Evolutionary conservation across 2,329 filamentous ascomycete species (phyloP).

Genomic region (Raffaelea albimanens): DNA sequence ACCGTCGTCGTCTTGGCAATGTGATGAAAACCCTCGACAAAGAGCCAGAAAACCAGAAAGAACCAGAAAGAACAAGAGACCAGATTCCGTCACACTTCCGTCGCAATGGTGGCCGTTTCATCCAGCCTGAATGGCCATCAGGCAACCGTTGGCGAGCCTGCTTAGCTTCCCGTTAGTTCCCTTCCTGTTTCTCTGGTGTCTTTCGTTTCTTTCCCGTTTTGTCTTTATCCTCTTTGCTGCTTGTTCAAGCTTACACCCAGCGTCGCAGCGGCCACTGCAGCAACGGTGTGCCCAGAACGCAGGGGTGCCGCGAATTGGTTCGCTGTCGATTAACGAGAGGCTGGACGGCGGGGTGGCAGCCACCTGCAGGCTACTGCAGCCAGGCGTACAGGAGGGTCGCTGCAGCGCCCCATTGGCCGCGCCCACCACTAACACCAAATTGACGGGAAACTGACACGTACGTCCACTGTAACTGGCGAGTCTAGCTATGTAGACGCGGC

Average conservation of each 20-base stretch:
- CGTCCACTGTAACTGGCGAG: too few species aligned
- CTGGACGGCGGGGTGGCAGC: neutral
- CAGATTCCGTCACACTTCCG: too few species aligned
- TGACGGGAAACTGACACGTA: slow-evolving; percentile 17
- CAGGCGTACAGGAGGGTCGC: slow-evolving; percentile 1
- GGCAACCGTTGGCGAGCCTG: neutral
- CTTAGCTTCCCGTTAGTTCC: neutral
- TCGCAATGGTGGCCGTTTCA: slow-evolving; percentile 10
- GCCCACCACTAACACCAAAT: slow-evolving; percentile 12
- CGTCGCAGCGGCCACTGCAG: neutral
- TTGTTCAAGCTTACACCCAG: neutral
- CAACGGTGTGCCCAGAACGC: slow-evolving; percentile 9
- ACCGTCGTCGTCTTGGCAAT: too few species aligned
- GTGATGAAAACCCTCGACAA: too few species aligned
- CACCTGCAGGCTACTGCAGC: slow-evolving; percentile 1
- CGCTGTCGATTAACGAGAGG: slow-evolving; percentile 19
- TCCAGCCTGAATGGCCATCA: slow-evolving; percentile 7
- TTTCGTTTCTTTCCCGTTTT: neutral
- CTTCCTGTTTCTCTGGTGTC: neutral
- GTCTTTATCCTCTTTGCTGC: neutral
- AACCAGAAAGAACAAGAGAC: too few species aligned
- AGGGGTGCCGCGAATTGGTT: slow-evolving; percentile 11
- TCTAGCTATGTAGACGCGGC: slow-evolving; percentile 16
- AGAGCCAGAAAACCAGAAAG: too few species aligned
- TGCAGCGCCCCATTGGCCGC: slow-evolving; percentile 7